Evolutionary conservation across 2,329 filamentous ascomycete genomes (phyloP).

Genomic region (Phoma sp.): DNA sequence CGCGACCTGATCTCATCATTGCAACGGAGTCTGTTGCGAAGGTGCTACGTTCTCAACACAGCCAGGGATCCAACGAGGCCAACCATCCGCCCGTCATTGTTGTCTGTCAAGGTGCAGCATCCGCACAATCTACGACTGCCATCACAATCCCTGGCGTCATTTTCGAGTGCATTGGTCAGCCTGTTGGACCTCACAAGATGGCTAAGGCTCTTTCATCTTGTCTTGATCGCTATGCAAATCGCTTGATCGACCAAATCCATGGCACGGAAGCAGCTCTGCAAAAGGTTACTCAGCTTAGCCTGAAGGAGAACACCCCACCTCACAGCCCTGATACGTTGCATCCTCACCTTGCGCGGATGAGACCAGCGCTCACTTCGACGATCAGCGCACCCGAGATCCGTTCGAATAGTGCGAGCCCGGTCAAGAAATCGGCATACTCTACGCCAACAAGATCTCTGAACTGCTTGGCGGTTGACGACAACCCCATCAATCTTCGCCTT

Average conservation of each 20-base stretch:
- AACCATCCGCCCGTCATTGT: conserved; percentile 40
- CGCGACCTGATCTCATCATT: conserved; percentile 36
- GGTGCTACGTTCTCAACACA: conserved; percentile 35
- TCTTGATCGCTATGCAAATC: conserved; percentile 39
- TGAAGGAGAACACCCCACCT: conserved; percentile 36
- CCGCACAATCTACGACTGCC: conserved; percentile 43
- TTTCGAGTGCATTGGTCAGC: conserved; percentile 45
- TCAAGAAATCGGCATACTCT: conserved; percentile 26
- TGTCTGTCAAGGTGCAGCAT: conserved; percentile 43
- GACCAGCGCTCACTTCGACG: conserved; percentile 36
- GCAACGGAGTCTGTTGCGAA: conserved; percentile 43
- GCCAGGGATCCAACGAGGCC: conserved; percentile 21
- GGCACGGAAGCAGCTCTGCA: conserved; percentile 22
- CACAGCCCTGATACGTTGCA: conserved; percentile 12
- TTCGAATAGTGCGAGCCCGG: conserved; percentile 21
- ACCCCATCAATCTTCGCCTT: conserved; percentile 48
- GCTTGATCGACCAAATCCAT: conserved; percentile 16
- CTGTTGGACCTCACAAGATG: conserved; percentile 49
- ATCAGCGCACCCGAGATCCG: conserved; percentile 42
- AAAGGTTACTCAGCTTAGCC: conserved; percentile 29
- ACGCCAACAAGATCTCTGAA: conserved; percentile 31
- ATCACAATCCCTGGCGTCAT: conserved; percentile 44
- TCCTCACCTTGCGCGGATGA: conserved; percentile 19
- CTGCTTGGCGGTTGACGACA: conserved; percentile 49
- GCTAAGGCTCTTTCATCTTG: conserved; percentile 44